Evolutionary conservation across 495 filamentous ascomycete genomes (phyloP).

Genomic region (Penicillium angulare): DNA sequence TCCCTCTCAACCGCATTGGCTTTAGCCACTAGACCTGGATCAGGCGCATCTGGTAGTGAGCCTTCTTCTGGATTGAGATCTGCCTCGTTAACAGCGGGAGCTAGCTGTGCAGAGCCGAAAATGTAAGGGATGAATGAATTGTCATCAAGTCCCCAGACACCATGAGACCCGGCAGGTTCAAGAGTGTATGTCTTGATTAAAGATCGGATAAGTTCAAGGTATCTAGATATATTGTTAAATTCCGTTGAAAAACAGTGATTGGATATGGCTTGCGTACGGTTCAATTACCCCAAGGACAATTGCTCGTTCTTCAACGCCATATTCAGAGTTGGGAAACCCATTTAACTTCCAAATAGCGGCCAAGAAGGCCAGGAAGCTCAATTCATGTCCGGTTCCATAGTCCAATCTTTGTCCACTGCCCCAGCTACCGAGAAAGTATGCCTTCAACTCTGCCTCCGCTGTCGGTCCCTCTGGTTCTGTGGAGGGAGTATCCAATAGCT

Average conservation of each 20-base stretch:
- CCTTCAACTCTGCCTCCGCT: conserved; percentile 63
- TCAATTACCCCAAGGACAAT: conserved; percentile 81
- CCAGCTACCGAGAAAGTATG: conserved; percentile 84
- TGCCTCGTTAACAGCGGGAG: conserved; percentile 63
- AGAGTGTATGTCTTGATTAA: conserved; percentile 91
- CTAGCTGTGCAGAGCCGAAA: conserved; percentile 84
- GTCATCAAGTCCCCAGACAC: conserved; percentile 97
- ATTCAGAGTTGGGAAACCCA: conserved; percentile 55
- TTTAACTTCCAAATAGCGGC: conserved; percentile 88
- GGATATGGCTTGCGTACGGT: conserved; percentile 55
- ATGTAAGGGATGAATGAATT: conserved; percentile 97
- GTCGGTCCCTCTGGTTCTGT: conserved; percentile 26
- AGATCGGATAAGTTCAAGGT: conserved; percentile 74
- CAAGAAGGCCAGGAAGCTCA: conserved; percentile 91
- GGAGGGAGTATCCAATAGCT: conserved; percentile 42
- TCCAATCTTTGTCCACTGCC: conserved; percentile 87
- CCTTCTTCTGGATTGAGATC: conserved; percentile 72
- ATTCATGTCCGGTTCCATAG: conserved; percentile 94
- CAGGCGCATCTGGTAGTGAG: conserved; percentile 67
- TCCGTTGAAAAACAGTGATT: background rate
- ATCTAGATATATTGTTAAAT: conserved; percentile 48
- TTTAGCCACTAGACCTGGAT: conserved; percentile 67
- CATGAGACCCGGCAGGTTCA: conserved; percentile 91
- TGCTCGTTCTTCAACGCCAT: conserved; percentile 64
- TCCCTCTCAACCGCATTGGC: conserved; percentile 62